Conservation (phyloP, 768 basidiomycete genomes). For the Panaeolus papilionaceus region DNA sequence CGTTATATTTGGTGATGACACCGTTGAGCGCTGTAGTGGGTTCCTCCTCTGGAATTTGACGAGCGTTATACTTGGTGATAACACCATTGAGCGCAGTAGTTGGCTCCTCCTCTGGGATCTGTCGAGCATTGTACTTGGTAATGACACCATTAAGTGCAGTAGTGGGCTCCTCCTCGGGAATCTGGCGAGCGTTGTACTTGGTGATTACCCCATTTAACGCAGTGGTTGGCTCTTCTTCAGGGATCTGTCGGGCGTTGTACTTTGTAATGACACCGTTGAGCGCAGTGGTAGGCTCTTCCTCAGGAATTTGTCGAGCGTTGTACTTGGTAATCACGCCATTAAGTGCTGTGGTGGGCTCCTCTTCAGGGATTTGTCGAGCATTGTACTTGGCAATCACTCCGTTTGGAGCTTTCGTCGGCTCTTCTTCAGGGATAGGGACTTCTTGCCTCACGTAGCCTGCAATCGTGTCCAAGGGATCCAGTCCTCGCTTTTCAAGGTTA, state of each 20-base stretch:
- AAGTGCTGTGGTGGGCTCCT: constrained; percentile 37
- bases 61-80: constrained; percentile 19
- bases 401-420: constrained; percentile 37
- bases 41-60: constrained; percentile 34
- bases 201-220: constrained; percentile 29
- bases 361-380: constrained; percentile 32
- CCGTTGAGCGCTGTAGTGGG: constrained; percentile 31
- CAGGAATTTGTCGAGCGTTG: constrained; percentile 30
- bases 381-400: constrained; percentile 34
- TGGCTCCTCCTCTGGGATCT: constrained; percentile 32
- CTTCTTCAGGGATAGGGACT: constrained; percentile 28
- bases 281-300: constrained; percentile 33
- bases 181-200: constrained; percentile 23
- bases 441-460: constrained; percentile 24
- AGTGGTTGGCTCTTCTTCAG: constrained; percentile 31
- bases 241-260: constrained; percentile 34
- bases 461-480: constrained; percentile 31
- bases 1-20: constrained; percentile 24
- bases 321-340: constrained; percentile 35
- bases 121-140: constrained; percentile 23
- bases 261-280: constrained; percentile 34
- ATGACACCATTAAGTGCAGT: constrained; percentile 39
- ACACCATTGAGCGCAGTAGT: constrained; percentile 26
- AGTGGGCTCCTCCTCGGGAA: constrained; percentile 39
- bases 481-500: constrained; percentile 23